Percentiles rank a stretch among this genome's conserved stretches.
These are phyloP conservation scores for Xylaria cubensis DNA, from an alignment of 495 filamentous ascomycete species.

Conservation along the genomic window DNA sequence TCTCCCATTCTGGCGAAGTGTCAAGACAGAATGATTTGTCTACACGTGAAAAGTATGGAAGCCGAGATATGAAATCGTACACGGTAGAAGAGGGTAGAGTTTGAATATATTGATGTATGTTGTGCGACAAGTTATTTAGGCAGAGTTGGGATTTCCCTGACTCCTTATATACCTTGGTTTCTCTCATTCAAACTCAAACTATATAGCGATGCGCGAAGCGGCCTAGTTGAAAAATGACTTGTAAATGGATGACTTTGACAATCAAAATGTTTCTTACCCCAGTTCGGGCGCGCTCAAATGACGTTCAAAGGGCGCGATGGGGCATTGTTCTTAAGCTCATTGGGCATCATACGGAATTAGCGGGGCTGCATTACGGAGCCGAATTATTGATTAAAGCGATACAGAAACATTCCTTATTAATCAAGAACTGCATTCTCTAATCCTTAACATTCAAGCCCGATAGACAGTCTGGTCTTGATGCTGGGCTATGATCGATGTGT, in stretches of 20 bases:
- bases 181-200: not conserved
- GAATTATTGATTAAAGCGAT: too few relatives aligned
- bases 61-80: not conserved
- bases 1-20: constrained; percentile 32
- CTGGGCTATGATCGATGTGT: too few relatives aligned
- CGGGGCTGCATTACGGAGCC: too few relatives aligned
- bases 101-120: not conserved
- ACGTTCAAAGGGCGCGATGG: constrained; percentile 16
- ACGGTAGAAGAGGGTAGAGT: not conserved
- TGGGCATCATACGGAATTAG: not conserved
- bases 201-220: not conserved
- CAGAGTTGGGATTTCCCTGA: not conserved
- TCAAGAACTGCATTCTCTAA: too few relatives aligned
- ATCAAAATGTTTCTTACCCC: not conserved
- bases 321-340: not conserved
- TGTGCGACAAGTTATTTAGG: not conserved
- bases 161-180: constrained; percentile 5
- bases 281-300: constrained; percentile 10
- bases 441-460: too few relatives aligned
- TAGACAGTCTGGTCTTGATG: too few relatives aligned
- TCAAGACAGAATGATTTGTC: not conserved
- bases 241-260: not conserved
- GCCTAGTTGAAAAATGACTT: not conserved
- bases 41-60: not conserved
- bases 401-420: too few relatives aligned